Percentiles rank a stretch among this genome's conserved stretches.
Conservation (phyloP, 192 early-diverging fungal species). For the Coemansia sp. region DNA sequence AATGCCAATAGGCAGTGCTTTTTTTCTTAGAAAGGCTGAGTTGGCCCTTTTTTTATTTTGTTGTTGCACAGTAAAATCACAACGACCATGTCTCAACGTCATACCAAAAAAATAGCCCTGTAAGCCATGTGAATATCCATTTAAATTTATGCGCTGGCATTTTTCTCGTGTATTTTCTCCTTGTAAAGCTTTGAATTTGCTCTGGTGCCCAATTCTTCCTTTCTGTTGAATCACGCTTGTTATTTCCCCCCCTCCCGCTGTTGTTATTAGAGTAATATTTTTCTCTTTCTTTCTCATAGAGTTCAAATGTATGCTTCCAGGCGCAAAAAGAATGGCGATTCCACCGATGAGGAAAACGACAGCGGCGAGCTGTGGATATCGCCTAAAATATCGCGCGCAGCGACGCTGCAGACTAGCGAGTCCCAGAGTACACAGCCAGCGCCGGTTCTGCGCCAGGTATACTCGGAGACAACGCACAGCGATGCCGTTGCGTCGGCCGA, state of each 20-base stretch:
- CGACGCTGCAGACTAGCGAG: conserved; percentile 6
- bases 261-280: neutral
- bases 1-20: neutral
- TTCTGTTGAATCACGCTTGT: too few species aligned
- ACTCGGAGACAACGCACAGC: neutral
- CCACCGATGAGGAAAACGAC: conserved; percentile 15
- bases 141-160: too few species aligned
- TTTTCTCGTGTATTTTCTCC: too few species aligned
- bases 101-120: too few species aligned
- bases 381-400: conserved; percentile 31
- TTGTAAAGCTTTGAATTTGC: too few species aligned
- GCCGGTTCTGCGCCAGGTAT: conserved; percentile 3
- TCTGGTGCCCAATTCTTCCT: too few species aligned
- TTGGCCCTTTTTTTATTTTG: too few species aligned
- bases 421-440: conserved; percentile 1
- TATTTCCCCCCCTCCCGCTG: neutral
- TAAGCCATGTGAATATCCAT: too few species aligned
- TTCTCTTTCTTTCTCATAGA: neutral
- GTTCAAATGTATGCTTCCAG: too few species aligned
- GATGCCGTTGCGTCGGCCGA: neutral
- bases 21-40: too few species aligned
- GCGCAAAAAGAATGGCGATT: neutral
- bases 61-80: too few species aligned
- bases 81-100: too few species aligned
- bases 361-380: conserved; percentile 49